Conservation (phyloP, 768 basidiomycete genomes). For the Mycena crocata region DNA sequence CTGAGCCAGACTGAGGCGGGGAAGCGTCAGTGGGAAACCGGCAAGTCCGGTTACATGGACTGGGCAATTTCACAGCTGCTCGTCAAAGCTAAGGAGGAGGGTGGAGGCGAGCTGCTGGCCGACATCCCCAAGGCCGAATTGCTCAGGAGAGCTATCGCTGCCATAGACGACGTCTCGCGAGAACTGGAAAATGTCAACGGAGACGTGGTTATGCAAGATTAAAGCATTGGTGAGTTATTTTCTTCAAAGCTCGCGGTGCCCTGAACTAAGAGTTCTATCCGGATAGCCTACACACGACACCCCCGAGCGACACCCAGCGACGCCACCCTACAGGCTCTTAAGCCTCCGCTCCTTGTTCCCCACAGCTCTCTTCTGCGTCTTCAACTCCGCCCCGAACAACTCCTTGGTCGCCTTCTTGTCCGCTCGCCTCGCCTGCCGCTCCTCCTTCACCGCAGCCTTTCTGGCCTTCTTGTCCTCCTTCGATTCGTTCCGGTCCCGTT, state of each 20-base stretch:
- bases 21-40: slow-evolving; percentile 83
- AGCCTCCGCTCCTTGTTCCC: slow-evolving; percentile 57
- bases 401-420: slow-evolving; percentile 79
- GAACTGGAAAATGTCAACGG: neutral
- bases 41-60: slow-evolving; percentile 77
- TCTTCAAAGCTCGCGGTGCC: no score
- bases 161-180: slow-evolving; percentile 35
- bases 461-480: slow-evolving; percentile 79
- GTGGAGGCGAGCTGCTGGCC: slow-evolving; percentile 27
- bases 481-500: slow-evolving; percentile 81
- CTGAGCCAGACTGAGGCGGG: slow-evolving; percentile 62
- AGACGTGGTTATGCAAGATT: slow-evolving; percentile 28
- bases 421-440: slow-evolving; percentile 69
- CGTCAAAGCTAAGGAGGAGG: slow-evolving; percentile 40
- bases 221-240: no score
- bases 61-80: slow-evolving; percentile 79
- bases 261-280: no score
- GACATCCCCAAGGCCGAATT: slow-evolving; percentile 28
- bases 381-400: slow-evolving; percentile 71
- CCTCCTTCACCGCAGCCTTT: slow-evolving; percentile 76
- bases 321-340: slow-evolving; percentile 53
- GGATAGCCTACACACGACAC: no score
- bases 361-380: slow-evolving; percentile 66
- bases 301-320: no score
- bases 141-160: slow-evolving; percentile 29